phyloP scores from a whole-genome alignment of 202 grass and related monocot genomes.

The Panicum hallii region DNA sequence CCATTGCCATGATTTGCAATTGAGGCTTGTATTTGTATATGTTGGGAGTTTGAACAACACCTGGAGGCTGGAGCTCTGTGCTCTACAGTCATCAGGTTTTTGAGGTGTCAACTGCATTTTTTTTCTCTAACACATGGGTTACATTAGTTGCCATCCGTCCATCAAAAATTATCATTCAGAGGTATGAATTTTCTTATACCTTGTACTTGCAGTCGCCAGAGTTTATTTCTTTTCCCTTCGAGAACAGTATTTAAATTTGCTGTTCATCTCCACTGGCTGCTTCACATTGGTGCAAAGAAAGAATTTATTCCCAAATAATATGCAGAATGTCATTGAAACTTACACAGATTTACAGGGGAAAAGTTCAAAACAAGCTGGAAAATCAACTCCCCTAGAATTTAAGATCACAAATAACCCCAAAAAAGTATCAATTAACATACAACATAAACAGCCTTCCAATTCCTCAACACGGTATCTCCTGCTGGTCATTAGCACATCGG shows the following conservation, averaged over 20 bases:
- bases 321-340: conserved; percentile 31
- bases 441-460: not conserved
- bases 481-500: conserved; percentile 56
- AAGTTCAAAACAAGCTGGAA: conserved; percentile 39
- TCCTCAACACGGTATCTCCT: not conserved
- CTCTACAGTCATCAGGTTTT: not conserved
- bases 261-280: not conserved
- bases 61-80: not conserved
- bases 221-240: not conserved
- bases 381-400: conserved; percentile 43
- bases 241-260: not conserved
- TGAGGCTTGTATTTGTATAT: not conserved
- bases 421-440: conserved; percentile 15
- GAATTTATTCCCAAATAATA: conserved; percentile 47
- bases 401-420: conserved; percentile 4
- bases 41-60: not conserved
- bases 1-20: not conserved
- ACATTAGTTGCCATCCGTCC: too few species aligned
- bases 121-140: not conserved
- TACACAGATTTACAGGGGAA: conserved; percentile 37
- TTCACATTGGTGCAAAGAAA: not conserved
- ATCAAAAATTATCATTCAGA: too few species aligned
- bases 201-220: not conserved
- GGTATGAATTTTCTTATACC: not conserved
- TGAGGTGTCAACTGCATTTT: not conserved